A percentile compares a stretch with the other conserved stretches of the same genome.
phyloP scores from a whole-genome alignment of 2,329 filamentous ascomycete genomes.

The Magnaporthiopsis incrustans region DNA sequence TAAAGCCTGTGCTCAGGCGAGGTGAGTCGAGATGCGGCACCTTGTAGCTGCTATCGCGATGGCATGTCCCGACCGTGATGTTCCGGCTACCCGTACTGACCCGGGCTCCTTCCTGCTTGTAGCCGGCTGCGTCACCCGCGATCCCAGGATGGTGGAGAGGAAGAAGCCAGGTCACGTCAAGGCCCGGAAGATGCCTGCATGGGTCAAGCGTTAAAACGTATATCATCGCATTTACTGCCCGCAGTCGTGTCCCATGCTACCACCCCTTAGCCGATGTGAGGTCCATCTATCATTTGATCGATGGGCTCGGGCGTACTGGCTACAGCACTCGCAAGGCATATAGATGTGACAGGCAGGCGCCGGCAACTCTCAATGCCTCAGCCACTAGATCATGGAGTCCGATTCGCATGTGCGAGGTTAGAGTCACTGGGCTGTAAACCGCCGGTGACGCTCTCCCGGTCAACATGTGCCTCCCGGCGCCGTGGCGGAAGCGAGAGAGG shows the following conservation, averaged over 20 bases:
- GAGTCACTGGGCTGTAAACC: neutral
- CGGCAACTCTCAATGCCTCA: neutral
- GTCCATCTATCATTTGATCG: neutral
- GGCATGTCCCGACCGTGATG: neutral
- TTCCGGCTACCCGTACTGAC: neutral
- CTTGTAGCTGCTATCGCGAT: neutral
- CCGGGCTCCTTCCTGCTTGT: slow-evolving; percentile 12
- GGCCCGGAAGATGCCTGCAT: slow-evolving; percentile 94
- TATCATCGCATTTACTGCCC: neutral
- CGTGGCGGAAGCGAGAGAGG: neutral
- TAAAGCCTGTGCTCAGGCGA: slow-evolving; percentile 81
- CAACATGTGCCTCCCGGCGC: neutral
- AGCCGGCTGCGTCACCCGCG: slow-evolving; percentile 91
- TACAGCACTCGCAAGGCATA: neutral
- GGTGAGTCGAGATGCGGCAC: slow-evolving; percentile 51
- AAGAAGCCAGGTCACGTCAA: slow-evolving; percentile 97
- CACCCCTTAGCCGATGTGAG: neutral
- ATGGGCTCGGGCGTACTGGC: neutral
- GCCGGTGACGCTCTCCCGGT: too few relatives aligned
- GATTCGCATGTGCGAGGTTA: neutral
- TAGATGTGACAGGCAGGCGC: neutral
- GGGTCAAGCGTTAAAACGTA: slow-evolving; percentile 72
- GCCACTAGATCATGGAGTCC: neutral
- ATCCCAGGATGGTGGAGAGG: slow-evolving; percentile 87
- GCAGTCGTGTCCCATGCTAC: neutral